Evolutionary conservation across 352 stramenopile genomes (phyloP).

Genomic region (Phytopythium oedochilum): DNA sequence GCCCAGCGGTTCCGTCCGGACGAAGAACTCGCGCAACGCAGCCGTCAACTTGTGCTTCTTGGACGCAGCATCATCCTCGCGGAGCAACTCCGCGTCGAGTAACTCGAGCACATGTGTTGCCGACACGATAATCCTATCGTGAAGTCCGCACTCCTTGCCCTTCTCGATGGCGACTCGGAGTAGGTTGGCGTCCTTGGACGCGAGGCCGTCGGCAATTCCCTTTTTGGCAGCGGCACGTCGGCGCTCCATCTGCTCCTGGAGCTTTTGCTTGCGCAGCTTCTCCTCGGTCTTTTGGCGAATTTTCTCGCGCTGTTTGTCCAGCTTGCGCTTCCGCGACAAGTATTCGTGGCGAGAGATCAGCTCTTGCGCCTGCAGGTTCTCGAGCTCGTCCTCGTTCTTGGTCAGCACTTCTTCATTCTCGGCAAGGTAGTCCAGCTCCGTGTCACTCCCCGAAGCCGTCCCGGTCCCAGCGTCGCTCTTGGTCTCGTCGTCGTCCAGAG

Average conservation of each 20-base stretch:
- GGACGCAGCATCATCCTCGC: conserved; percentile 56
- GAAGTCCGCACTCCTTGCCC: conserved; percentile 61
- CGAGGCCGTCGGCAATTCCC: conserved; percentile 53
- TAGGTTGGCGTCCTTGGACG: conserved; percentile 49
- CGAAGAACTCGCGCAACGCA: conserved; percentile 58
- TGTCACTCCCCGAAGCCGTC: conserved; percentile 45
- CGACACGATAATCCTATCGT: conserved; percentile 60
- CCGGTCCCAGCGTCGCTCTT: conserved; percentile 30
- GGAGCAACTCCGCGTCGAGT: conserved; percentile 53
- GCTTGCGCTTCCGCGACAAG: conserved; percentile 61
- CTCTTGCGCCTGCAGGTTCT: conserved; percentile 50
- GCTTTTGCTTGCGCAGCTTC: conserved; percentile 60
- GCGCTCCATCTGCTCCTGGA: conserved; percentile 60
- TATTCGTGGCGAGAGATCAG: conserved; percentile 83
- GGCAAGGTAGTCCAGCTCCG: conserved; percentile 56
- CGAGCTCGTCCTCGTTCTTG: conserved; percentile 74
- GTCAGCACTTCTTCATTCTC: conserved; percentile 52
- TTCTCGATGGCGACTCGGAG: conserved; percentile 65
- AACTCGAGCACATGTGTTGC: conserved; percentile 74
- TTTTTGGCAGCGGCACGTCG: conserved; percentile 60
- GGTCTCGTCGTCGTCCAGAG: conserved; percentile 29
- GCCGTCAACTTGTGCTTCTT: conserved; percentile 63
- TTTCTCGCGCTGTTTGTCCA: conserved; percentile 63
- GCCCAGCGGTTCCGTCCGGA: conserved; percentile 72
- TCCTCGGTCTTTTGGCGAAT: conserved; percentile 48